phyloP scores from a whole-genome alignment of 352 stramenopile species.

The Achlya hypogyna region DNA sequence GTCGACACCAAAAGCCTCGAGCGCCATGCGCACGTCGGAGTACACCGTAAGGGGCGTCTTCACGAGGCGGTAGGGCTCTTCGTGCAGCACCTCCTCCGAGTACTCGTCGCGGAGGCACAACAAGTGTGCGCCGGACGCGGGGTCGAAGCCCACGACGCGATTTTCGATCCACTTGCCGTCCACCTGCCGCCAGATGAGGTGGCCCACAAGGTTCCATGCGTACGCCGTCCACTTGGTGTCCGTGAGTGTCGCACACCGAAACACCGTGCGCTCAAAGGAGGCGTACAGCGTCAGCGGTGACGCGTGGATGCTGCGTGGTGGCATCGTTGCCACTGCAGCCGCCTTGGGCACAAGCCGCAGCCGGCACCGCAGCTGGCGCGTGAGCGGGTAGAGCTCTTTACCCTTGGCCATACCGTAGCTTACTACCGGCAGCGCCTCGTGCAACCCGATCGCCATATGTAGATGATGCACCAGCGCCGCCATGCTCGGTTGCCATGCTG shows the following conservation, averaged over 20 bases:
- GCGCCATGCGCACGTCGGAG: conserved; percentile 33
- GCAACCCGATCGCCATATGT: conserved; percentile 13
- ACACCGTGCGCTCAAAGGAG: conserved; percentile 76
- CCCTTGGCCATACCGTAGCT: conserved; percentile 57
- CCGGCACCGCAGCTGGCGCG: conserved; percentile 54
- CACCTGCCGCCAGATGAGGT: conserved; percentile 60
- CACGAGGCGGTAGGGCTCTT: conserved; percentile 62
- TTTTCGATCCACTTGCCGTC: conserved; percentile 79
- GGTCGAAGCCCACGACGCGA: conserved; percentile 57
- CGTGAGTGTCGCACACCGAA: conserved; percentile 43
- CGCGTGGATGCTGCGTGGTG: conserved; percentile 40
- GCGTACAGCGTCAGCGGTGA: conserved; percentile 76
- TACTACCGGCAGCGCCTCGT: conserved; percentile 53
- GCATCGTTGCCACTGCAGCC: neutral
- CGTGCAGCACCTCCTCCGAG: conserved; percentile 61
- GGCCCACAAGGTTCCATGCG: conserved; percentile 59
- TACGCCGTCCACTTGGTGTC: conserved; percentile 43
- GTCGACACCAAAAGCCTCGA: conserved; percentile 37
- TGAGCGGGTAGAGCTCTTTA: conserved; percentile 66
- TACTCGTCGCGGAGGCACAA: conserved; percentile 36
- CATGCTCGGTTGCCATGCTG: neutral
- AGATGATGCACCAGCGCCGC: conserved; percentile 8
- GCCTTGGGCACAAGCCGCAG: conserved; percentile 38
- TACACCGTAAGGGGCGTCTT: conserved; percentile 39
- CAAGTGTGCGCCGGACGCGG: conserved; percentile 42